Evolutionary conservation across 148 eudicot genomes (phyloP).

Genomic region (Polygonum aviculare): DNA sequence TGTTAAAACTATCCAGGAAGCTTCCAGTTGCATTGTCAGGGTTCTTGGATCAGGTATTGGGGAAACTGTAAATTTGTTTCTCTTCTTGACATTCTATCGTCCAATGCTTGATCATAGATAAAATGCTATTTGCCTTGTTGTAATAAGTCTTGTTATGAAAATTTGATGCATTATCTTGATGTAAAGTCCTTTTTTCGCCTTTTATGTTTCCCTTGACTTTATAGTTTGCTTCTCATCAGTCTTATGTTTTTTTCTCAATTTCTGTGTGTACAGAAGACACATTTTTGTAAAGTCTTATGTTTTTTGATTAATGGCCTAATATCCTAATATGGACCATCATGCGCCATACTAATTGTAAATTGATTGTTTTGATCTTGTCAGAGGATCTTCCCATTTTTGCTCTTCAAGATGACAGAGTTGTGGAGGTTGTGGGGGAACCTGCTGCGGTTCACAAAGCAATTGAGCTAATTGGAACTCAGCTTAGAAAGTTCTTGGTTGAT

Average conservation of each 20-base stretch:
- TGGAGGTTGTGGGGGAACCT: constrained; percentile 85
- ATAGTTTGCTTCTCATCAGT: background rate
- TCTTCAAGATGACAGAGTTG: constrained; percentile 83
- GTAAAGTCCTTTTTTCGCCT: background rate
- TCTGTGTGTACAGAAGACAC: background rate
- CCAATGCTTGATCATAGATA: background rate
- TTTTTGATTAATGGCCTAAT: background rate
- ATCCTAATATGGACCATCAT: background rate
- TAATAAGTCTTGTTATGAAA: background rate
- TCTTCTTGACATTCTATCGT: background rate
- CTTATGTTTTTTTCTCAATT: background rate
- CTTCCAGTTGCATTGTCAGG: constrained; percentile 70
- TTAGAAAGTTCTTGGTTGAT: constrained; percentile 95
- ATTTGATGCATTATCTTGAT: constrained; percentile 1
- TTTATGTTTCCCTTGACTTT: background rate
- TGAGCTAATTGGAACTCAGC: constrained; percentile 73
- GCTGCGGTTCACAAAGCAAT: constrained; percentile 64
- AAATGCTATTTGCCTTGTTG: background rate
- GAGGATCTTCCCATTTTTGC: constrained; percentile 85
- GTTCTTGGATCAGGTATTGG: constrained; percentile 61
- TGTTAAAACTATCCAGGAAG: constrained; percentile 83
- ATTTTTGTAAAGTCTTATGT: background rate
- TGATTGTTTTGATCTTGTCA: constrained; percentile 20
- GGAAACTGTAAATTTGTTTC: background rate
- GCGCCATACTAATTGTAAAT: background rate